Conservation (phyloP, 1,284 basidiomycete genomes). For the Rhodotorula sp. region DNA sequence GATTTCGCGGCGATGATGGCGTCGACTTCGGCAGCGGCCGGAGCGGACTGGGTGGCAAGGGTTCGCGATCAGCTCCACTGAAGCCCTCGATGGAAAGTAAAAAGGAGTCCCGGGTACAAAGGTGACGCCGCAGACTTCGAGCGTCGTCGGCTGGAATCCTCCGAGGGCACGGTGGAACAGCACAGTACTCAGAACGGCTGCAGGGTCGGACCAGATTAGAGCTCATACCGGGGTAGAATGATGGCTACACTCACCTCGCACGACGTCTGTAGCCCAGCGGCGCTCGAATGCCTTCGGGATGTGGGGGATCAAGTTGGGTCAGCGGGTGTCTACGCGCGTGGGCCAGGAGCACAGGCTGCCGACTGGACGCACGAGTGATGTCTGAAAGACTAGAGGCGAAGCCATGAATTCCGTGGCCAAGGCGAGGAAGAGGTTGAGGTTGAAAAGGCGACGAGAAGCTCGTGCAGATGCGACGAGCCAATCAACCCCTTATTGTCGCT, state of each 20-base stretch:
- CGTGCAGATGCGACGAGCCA: too few species aligned
- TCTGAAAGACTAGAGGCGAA: slow-evolving; percentile 6
- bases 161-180: slow-evolving; percentile 29
- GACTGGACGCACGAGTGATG: slow-evolving; percentile 1
- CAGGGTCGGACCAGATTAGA: not conserved
- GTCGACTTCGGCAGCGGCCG: slow-evolving; percentile 14
- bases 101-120: slow-evolving; percentile 13
- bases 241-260: slow-evolving; percentile 5
- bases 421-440: too few species aligned
- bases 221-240: accelerated
- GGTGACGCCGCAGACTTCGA: slow-evolving; percentile 22
- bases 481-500: too few species aligned
- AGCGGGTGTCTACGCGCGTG: too few species aligned
- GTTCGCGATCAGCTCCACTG: too few species aligned
- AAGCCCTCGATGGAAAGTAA: too few species aligned
- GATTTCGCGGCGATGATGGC: slow-evolving; percentile 18
- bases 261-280: slow-evolving; percentile 4
- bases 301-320: not conserved
- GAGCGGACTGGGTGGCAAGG: slow-evolving; percentile 28
- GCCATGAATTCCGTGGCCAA: too few species aligned
- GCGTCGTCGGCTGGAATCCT: not conserved
- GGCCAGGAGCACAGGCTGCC: too few species aligned
- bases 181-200: slow-evolving; percentile 29
- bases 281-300: slow-evolving; percentile 19
- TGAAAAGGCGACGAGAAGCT: too few species aligned